Percentiles rank a stretch among this genome's conserved stretches.
Conservation (phyloP, 2,329 filamentous ascomycete genomes). For the Trichoderma simmonsii region DNA sequence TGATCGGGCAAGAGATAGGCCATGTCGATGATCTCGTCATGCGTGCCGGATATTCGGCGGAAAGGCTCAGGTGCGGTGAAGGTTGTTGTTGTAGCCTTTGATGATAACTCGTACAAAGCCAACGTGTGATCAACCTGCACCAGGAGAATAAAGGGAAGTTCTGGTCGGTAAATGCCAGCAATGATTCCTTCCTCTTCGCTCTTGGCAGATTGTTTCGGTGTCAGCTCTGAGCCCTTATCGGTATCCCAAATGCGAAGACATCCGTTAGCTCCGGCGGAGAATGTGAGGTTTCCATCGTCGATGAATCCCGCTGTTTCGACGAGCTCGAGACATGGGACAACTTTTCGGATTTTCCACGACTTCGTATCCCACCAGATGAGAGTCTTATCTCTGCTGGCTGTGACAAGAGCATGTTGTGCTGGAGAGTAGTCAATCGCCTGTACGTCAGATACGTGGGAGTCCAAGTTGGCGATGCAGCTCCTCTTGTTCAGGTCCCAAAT, state of each 20-base stretch:
- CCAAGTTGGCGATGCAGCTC: slow-evolving; percentile 70
- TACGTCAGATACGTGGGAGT: slow-evolving; percentile 95
- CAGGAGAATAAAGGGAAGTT: slow-evolving; percentile 69
- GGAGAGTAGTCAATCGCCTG: slow-evolving; percentile 78
- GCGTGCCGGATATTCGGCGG: slow-evolving; percentile 86
- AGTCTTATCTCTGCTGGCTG: slow-evolving; percentile 88
- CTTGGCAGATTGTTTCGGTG: slow-evolving; percentile 63
- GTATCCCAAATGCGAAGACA: slow-evolving; percentile 80
- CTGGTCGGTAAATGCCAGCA: slow-evolving; percentile 63
- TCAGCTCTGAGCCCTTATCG: slow-evolving; percentile 73
- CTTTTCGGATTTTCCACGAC: slow-evolving; percentile 78
- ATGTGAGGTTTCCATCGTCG: slow-evolving; percentile 66
- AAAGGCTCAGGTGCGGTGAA: slow-evolving; percentile 50
- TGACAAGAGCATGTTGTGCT: slow-evolving; percentile 71
- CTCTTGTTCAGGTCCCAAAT: slow-evolving; percentile 90
- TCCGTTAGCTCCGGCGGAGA: slow-evolving; percentile 81
- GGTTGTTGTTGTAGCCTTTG: slow-evolving; percentile 33
- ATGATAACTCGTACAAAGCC: slow-evolving; percentile 61
- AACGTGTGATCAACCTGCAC: slow-evolving; percentile 89
- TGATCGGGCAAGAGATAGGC: slow-evolving; percentile 78
- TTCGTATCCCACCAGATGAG: slow-evolving; percentile 85
- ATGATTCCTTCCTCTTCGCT: slow-evolving; percentile 66
- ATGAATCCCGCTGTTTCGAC: slow-evolving; percentile 83
- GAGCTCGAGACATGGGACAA: slow-evolving; percentile 80
- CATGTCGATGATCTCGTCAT: slow-evolving; percentile 96